Conservation (phyloP, 129 eudicot species). For the Chrysanthemum makinoi region DNA sequence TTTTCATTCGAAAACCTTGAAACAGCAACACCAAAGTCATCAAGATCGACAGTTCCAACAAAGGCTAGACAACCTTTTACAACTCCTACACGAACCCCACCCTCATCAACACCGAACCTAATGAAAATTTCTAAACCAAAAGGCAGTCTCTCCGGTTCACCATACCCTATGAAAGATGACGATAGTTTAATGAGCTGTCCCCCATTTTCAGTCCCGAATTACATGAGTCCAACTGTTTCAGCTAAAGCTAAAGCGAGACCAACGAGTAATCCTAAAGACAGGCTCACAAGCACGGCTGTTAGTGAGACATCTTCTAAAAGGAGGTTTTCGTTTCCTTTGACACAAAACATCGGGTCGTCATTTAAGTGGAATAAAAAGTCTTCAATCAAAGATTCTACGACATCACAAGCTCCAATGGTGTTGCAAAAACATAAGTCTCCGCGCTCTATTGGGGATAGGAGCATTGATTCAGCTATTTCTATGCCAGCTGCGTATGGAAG, state of each 20-base stretch:
- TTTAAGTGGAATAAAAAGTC: conserved; percentile 78
- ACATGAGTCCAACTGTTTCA: conserved; percentile 87
- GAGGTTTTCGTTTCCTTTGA: conserved; percentile 76
- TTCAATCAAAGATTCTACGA: conserved; percentile 43
- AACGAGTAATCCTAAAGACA: conserved; percentile 56
- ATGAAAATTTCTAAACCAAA: conserved; percentile 43
- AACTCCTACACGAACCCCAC: conserved; percentile 60
- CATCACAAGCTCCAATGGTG: conserved; percentile 42
- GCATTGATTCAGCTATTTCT: conserved; percentile 76
- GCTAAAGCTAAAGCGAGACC: conserved; percentile 82
- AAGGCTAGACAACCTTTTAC: conserved; percentile 29
- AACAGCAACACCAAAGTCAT: conserved; percentile 60
- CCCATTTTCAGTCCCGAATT: conserved; percentile 87
- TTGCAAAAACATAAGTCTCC: conserved; percentile 52
- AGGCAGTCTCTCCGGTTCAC: conserved; percentile 39
- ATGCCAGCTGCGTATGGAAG: conserved; percentile 86
- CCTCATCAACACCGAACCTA: conserved; percentile 41
- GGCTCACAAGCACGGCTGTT: conserved; percentile 47
- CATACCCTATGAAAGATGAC: conserved; percentile 61
- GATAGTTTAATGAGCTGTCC: conserved; percentile 97
- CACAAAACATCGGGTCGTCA: conserved; percentile 61
- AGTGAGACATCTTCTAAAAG: conserved; percentile 53
- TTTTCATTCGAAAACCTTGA: conserved; percentile 44
- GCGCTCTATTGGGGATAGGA: conserved; percentile 61
- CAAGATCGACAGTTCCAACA: conserved; percentile 47